Conservation (phyloP, 352 stramenopile species). For the Phytopythium oedochilum region DNA sequence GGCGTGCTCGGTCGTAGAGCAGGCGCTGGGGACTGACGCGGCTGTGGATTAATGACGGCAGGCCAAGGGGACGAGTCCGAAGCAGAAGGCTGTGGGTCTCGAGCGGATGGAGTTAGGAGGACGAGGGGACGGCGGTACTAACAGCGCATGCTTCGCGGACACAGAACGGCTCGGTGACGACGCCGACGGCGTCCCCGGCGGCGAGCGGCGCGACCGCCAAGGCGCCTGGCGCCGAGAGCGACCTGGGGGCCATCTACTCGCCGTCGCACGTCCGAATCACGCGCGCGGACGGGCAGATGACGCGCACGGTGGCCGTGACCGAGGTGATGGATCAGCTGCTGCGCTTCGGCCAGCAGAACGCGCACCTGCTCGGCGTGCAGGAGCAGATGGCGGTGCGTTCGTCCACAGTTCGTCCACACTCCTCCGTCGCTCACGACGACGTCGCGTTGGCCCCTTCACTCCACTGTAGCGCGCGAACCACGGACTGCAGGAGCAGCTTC, state of each 20-base stretch:
- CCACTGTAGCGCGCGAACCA: conserved; percentile 52
- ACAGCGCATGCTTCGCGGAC: too few species aligned
- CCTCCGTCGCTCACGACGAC: background rate
- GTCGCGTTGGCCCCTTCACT: background rate
- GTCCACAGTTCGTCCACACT: too few species aligned
- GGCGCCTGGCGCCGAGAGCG: conserved; percentile 13
- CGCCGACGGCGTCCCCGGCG: background rate
- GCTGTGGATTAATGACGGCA: background rate
- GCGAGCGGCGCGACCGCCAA: background rate
- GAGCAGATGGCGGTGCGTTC: conserved; percentile 60
- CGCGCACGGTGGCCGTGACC: conserved; percentile 61
- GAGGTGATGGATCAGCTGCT: conserved; percentile 82
- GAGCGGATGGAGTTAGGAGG: too few species aligned
- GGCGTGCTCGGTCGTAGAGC: background rate
- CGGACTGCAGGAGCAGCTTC: conserved; percentile 60
- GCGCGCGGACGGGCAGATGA: conserved; percentile 65
- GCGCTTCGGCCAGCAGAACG: conserved; percentile 62
- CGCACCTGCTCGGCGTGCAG: conserved; percentile 50
- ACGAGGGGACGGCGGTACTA: too few species aligned
- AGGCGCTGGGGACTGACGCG: background rate
- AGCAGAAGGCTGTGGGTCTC: background rate
- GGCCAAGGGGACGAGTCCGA: background rate
- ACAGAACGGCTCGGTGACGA: background rate
- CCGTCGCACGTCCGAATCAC: conserved; percentile 73
- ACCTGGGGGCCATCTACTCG: conserved; percentile 54